Evolutionary conservation across 805 yeast genomes (phyloP).

Genomic region (Phaffomyces antillensis): DNA sequence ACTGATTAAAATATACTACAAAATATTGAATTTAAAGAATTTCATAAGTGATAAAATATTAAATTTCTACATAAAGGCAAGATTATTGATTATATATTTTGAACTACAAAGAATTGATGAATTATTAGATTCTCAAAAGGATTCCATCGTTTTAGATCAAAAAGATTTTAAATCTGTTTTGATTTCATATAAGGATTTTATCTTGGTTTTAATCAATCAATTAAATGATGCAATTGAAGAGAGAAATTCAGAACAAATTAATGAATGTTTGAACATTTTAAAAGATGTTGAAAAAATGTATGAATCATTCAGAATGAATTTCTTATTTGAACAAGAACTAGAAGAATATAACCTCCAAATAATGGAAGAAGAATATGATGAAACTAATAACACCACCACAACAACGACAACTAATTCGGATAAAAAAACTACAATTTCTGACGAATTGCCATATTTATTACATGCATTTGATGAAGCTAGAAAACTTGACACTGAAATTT

Average conservation of each 20-base stretch:
- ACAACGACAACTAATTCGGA: slow-evolving; percentile 24
- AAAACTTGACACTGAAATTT: slow-evolving; percentile 45
- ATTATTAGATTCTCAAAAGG: slow-evolving; percentile 17
- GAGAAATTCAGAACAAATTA: slow-evolving; percentile 49
- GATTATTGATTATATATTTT: slow-evolving; percentile 55
- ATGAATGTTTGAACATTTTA: slow-evolving; percentile 62
- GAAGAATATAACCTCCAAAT: slow-evolving; percentile 12
- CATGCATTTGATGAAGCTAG: slow-evolving; percentile 61
- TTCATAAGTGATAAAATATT: slow-evolving; percentile 45
- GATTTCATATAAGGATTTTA: slow-evolving; percentile 49
- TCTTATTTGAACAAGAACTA: slow-evolving; percentile 26
- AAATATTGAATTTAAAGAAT: slow-evolving; percentile 42
- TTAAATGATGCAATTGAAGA: slow-evolving; percentile 45
- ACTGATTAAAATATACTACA: slow-evolving; percentile 21
- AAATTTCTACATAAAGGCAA: slow-evolving; percentile 57
- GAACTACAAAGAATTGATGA: slow-evolving; percentile 42
- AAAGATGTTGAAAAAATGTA: slow-evolving; percentile 71
- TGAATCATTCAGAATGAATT: slow-evolving; percentile 40
- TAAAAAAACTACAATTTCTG: slow-evolving; percentile 46
- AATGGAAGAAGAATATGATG: slow-evolving; percentile 5
- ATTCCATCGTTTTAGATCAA: slow-evolving; percentile 17
- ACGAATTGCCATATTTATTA: slow-evolving; percentile 60
- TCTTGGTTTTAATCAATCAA: slow-evolving; percentile 50
- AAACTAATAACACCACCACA: not conserved
- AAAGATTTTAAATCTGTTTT: slow-evolving; percentile 36